A percentile compares a stretch with the other conserved stretches of the same genome.
phyloP scores from a whole-genome alignment of 1,139 yeast genomes.

The Taphrina betulina region DNA sequence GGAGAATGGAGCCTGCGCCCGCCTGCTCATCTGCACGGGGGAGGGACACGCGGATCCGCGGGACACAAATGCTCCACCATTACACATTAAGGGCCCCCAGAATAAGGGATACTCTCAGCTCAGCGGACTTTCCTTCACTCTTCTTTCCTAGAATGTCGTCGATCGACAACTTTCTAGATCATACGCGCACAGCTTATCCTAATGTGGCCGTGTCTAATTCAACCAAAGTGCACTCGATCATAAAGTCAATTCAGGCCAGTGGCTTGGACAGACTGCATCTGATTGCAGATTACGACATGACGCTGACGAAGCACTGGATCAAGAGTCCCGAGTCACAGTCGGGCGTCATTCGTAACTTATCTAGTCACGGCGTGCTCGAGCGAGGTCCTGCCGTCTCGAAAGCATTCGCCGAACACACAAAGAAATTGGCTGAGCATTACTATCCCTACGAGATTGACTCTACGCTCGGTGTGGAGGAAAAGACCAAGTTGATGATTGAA shows the following conservation, averaged over 20 bases:
- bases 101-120: too few species aligned
- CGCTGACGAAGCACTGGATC: constrained; percentile 31
- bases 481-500: constrained; percentile 24
- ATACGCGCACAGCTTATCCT: neutral
- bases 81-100: too few species aligned
- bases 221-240: neutral
- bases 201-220: constrained; percentile 1
- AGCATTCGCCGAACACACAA: constrained; percentile 16
- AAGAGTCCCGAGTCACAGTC: neutral
- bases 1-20: too few species aligned
- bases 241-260: neutral
- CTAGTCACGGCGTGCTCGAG: constrained; percentile 31
- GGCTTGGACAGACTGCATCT: constrained; percentile 13
- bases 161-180: neutral
- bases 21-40: too few species aligned
- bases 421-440: constrained; percentile 14
- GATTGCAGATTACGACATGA: constrained; percentile 30
- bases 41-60: too few species aligned
- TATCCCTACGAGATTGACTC: constrained; percentile 24
- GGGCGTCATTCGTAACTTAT: constrained; percentile 9
- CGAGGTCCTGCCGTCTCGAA: constrained; percentile 17
- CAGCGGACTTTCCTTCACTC: too few species aligned
- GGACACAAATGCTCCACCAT: too few species aligned
- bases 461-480: constrained; percentile 2
- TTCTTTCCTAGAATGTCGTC: too few species aligned